phyloP scores from a whole-genome alignment of 2,329 filamentous ascomycete genomes.

The Aureobasidium musti region DNA sequence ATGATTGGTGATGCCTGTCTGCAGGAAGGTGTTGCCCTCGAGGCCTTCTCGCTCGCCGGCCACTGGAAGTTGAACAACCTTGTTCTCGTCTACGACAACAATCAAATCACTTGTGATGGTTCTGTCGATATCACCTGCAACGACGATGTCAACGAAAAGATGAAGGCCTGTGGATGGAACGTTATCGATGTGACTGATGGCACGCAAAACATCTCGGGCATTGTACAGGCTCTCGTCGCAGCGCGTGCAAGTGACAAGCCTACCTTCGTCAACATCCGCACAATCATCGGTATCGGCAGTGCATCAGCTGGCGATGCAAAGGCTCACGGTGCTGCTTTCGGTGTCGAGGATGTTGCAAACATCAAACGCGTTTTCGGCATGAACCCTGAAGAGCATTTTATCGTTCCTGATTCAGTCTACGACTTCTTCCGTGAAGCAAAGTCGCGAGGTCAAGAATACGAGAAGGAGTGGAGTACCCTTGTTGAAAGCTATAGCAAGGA shows the following conservation, averaged over 20 bases:
- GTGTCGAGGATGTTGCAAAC: conserved; percentile 55
- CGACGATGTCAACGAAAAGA: conserved; percentile 60
- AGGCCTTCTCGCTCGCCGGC: conserved; percentile 59
- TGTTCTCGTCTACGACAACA: conserved; percentile 61
- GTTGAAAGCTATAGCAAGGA: conserved; percentile 48
- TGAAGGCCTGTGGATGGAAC: conserved; percentile 58
- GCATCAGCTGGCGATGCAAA: conserved; percentile 54
- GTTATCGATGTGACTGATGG: conserved; percentile 59
- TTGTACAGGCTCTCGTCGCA: conserved; percentile 51
- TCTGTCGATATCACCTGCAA: conserved; percentile 55
- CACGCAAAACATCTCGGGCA: conserved; percentile 53
- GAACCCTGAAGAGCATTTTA: conserved; percentile 47
- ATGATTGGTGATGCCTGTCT: conserved; percentile 62
- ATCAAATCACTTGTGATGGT: conserved; percentile 61
- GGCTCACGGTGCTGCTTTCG: conserved; percentile 61
- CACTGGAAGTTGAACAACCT: conserved; percentile 60
- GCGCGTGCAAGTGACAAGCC: conserved; percentile 49
- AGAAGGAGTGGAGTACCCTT: conserved; percentile 53
- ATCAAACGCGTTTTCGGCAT: conserved; percentile 57
- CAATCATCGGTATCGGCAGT: conserved; percentile 58
- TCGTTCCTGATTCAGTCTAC: conserved; percentile 49
- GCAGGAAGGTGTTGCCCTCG: conserved; percentile 60
- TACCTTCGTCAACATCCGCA: conserved; percentile 59
- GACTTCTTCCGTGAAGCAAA: conserved; percentile 57
- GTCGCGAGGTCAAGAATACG: conserved; percentile 50